Evolutionary conservation across 2,329 filamentous ascomycete species (phyloP).

Genomic region (Penicillium digitatum): DNA sequence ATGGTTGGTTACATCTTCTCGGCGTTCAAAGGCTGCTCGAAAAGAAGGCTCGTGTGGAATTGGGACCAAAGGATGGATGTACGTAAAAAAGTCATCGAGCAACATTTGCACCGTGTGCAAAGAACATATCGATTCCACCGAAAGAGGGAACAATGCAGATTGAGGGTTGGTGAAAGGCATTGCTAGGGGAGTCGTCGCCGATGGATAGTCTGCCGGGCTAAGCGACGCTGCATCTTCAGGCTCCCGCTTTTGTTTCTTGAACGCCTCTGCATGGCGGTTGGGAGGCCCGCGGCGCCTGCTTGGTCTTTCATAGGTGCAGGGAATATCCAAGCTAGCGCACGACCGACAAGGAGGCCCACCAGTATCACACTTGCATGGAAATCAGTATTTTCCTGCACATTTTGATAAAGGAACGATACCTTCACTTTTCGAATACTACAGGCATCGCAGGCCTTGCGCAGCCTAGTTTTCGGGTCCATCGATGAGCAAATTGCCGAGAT

Average conservation of each 20-base stretch:
- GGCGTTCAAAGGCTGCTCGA: constrained; percentile 40
- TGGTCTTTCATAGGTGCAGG: constrained; percentile 63
- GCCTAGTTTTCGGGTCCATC: constrained; percentile 41
- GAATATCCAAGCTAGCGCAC: constrained; percentile 62
- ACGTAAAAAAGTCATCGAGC: constrained; percentile 47
- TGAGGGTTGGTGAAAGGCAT: constrained; percentile 24
- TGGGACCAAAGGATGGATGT: constrained; percentile 47
- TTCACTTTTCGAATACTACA: constrained; percentile 54
- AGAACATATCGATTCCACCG: constrained; percentile 48
- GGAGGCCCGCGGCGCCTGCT: constrained; percentile 62
- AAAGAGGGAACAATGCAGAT: constrained; percentile 43
- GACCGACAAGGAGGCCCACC: constrained; percentile 63
- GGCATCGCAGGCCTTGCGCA: constrained; percentile 52
- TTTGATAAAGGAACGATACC: constrained; percentile 31
- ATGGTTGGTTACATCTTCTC: constrained; percentile 41
- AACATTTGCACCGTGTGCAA: constrained; percentile 39
- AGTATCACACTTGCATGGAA: constrained; percentile 56
- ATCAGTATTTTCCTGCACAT: constrained; percentile 4
- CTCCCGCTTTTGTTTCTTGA: constrained; percentile 58
- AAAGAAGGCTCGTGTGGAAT: constrained; percentile 48
- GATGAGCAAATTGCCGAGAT: constrained; percentile 16
- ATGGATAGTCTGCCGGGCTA: constrained; percentile 41
- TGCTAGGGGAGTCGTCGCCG: constrained; percentile 29
- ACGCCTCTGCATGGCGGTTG: constrained; percentile 63
- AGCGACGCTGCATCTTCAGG: constrained; percentile 33